These are phyloP conservation scores for Vitis amurensis DNA, from an alignment of 164 flowering plant genomes.

Conservation along the genomic window DNA sequence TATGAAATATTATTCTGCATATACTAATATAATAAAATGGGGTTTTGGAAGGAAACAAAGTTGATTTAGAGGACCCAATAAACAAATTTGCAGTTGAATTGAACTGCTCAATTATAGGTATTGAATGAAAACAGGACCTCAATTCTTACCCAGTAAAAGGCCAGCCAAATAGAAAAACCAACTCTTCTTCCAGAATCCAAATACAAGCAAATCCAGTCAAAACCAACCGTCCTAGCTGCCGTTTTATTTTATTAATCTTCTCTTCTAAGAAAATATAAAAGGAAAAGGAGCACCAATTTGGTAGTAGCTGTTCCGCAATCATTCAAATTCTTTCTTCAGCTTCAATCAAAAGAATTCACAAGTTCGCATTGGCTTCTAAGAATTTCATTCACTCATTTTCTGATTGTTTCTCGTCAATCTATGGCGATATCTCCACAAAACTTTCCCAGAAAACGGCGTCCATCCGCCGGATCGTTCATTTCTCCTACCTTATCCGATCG, in stretches of 20 bases:
- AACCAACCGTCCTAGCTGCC: background rate
- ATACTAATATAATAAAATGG: too few relatives aligned
- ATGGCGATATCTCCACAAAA: constrained; percentile 54
- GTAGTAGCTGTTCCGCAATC: background rate
- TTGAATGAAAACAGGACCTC: background rate
- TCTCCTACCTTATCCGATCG: constrained; percentile 44
- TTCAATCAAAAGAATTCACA: constrained; percentile 1
- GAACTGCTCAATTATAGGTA: too few relatives aligned
- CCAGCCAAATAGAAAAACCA: background rate
- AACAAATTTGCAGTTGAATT: too few relatives aligned
- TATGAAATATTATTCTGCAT: too few relatives aligned
- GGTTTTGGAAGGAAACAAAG: too few relatives aligned
- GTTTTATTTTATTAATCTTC: too few relatives aligned
- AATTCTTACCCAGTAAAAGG: background rate
- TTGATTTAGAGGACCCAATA: too few relatives aligned
- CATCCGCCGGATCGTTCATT: constrained; percentile 52
- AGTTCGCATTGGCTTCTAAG: background rate
- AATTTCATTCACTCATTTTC: background rate
- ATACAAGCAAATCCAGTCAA: constrained; percentile 4
- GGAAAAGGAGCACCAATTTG: background rate
- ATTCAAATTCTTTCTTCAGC: background rate
- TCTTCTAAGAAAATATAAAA: too few relatives aligned
- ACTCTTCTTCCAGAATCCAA: background rate
- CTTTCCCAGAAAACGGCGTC: constrained; percentile 59
- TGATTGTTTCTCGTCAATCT: background rate